phyloP scores from a whole-genome alignment of 2,329 filamentous ascomycete genomes.

The Aspergillus pseudoglaucus region DNA sequence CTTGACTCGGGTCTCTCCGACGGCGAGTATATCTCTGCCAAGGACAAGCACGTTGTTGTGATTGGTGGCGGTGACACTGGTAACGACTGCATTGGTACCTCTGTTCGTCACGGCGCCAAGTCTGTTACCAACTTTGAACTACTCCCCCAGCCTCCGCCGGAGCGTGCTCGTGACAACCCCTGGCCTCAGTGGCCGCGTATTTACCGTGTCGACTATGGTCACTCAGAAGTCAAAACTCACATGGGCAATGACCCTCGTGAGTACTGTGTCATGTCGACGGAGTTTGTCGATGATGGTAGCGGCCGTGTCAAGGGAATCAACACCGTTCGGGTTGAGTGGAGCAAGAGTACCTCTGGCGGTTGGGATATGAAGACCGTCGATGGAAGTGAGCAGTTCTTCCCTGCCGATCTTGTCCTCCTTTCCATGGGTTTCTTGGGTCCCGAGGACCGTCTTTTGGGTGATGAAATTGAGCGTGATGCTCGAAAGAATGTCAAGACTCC shows the following conservation, averaged over 20 bases:
- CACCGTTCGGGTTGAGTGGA: slow-evolving; percentile 93
- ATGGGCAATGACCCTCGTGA: slow-evolving; percentile 94
- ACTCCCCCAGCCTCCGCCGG: slow-evolving; percentile 80
- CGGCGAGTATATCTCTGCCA: slow-evolving; percentile 82
- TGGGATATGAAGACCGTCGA: slow-evolving; percentile 99
- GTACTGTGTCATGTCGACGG: slow-evolving; percentile 97
- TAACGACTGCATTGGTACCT: slow-evolving; percentile 97
- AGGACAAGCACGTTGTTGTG: slow-evolving; percentile 91
- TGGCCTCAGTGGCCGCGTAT: slow-evolving; percentile 96
- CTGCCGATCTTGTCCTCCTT: slow-evolving; percentile 84
- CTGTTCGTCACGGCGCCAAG: slow-evolving; percentile 89
- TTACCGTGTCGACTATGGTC: slow-evolving; percentile 97
- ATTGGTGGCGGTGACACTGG: slow-evolving; percentile 97
- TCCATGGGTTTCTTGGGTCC: slow-evolving; percentile 98
- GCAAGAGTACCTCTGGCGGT: slow-evolving; percentile 76
- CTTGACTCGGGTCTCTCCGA: slow-evolving; percentile 85
- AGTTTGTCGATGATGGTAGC: slow-evolving; percentile 82
- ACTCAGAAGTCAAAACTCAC: slow-evolving; percentile 91
- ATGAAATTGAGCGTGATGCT: slow-evolving; percentile 82
- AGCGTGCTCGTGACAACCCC: slow-evolving; percentile 89
- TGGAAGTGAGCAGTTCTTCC: slow-evolving; percentile 91
- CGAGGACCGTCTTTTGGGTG: slow-evolving; percentile 78
- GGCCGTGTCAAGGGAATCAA: slow-evolving; percentile 94
- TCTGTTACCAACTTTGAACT: slow-evolving; percentile 96
- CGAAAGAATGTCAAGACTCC: slow-evolving; percentile 96